These are phyloP conservation scores for Trifolium pratense DNA, from an alignment of 306 rosid species.

Conservation along the genomic window DNA sequence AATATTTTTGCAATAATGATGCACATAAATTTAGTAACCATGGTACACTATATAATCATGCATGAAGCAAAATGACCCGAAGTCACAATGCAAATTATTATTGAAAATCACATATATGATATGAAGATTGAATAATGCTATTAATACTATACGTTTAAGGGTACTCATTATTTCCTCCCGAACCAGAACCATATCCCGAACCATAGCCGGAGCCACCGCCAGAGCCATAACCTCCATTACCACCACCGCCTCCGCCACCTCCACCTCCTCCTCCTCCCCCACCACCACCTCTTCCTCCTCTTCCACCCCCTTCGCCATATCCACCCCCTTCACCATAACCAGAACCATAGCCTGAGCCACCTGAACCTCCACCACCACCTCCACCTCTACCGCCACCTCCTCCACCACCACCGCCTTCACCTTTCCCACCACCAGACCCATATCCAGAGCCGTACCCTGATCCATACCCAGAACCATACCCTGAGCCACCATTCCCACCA, in stretches of 20 bases:
- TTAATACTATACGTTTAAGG: constrained; percentile 44
- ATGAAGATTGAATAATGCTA: constrained; percentile 11
- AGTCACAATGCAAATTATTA: constrained; percentile 50
- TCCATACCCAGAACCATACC: constrained; percentile 62
- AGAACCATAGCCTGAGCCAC: constrained; percentile 54
- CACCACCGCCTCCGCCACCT: constrained; percentile 35
- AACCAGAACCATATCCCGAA: constrained; percentile 59
- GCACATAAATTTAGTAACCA: constrained; percentile 1
- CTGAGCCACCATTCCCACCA: constrained; percentile 50
- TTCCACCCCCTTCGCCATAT: constrained; percentile 34
- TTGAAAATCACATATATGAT: constrained; percentile 8
- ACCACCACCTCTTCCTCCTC: constrained; percentile 39
- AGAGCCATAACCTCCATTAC: constrained; percentile 50
- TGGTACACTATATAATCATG: constrained; percentile 17
- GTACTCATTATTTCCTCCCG: constrained; percentile 40
- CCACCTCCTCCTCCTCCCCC: constrained; percentile 43
- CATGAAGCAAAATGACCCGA: constrained; percentile 34
- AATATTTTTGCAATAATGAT: not conserved
- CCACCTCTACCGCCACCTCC: constrained; percentile 57
- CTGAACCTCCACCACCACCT: constrained; percentile 53
- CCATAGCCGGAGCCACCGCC: constrained; percentile 65
- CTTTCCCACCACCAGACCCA: constrained; percentile 48
- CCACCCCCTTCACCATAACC: constrained; percentile 54
- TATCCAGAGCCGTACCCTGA: constrained; percentile 55
- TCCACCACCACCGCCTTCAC: constrained; percentile 57